These are phyloP conservation scores for Dacryopinax primogenitus DNA, from an alignment of 768 basidiomycete species.

Conservation along the genomic window DNA sequence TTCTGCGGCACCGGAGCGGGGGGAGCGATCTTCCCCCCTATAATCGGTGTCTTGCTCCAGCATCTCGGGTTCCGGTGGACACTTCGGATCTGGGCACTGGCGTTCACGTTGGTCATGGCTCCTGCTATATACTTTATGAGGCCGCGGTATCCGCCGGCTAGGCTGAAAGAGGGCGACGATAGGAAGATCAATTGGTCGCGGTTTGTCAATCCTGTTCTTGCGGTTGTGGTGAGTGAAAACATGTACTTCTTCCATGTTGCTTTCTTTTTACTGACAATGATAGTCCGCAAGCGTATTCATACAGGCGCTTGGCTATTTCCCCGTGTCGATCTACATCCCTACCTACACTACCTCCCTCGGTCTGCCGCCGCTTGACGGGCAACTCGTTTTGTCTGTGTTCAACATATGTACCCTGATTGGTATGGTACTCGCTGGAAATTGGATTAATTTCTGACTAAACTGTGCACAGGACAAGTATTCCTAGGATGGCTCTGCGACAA, in stretches of 20 bases:
- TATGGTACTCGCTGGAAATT: not conserved
- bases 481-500: conserved; percentile 9
- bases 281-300: conserved; percentile 6
- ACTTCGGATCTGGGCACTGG: not conserved
- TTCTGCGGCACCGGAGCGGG: not conserved
- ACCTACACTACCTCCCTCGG: conserved; percentile 10
- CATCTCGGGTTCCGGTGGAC: not conserved
- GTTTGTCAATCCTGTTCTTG: not conserved
- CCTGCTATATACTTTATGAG: not conserved
- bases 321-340: conserved; percentile 11
- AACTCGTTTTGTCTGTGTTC: conserved; percentile 7
- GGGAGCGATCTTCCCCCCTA: not conserved
- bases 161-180: not conserved
- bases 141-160: not conserved
- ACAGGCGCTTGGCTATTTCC: conserved; percentile 11
- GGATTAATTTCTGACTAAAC: not conserved
- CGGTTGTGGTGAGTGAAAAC: not conserved
- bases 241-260: not conserved
- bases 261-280: not conserved
- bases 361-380: not conserved
- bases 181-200: not conserved
- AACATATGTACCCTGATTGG: conserved; percentile 5
- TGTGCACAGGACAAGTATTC: conserved; percentile 8
- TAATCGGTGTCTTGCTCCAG: not conserved
- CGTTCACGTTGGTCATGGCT: not conserved